Base-by-base conservation (phyloP, 257 asterid genomes). In the Solanum medicagineum region DNA sequence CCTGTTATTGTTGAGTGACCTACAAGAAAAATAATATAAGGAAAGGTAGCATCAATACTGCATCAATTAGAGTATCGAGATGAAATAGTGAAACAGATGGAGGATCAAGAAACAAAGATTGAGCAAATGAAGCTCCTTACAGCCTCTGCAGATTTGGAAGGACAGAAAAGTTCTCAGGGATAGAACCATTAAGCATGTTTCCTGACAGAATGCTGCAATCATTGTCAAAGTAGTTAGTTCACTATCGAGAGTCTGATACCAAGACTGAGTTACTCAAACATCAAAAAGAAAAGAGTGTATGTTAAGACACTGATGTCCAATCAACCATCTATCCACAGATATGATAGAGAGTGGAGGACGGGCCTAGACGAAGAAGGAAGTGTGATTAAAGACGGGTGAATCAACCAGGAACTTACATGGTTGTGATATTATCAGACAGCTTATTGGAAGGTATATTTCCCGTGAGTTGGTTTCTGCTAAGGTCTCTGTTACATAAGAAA, bases 101-200 rank as follows among this genome's bases (percentile, higher is more conserved):
- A 83, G 84, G 63, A 47, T 8, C 29, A 87, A 75, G 60, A 24
- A 49, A 29, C 36, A 85, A 82, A 79, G 60, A 68, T 57, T 32
- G 40, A 66, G 81, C 85, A 86, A 80, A 32, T 29, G 75, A 86
- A 29, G 71, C 4, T 84, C 47, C 85, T 87, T 68, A 92, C 94
- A 90, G 54, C 89, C 71, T 90, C 86, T 90, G 93, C 83, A 92
- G 93, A 20, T 20, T 86, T 49, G 91, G 82, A 80, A 92, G 88
- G 70, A 87, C 93, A 26, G 93, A 87, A 87, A 89, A 89, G 88
- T 83, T 92, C 83, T 89, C 80, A 5, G 94, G 91, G 60, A 92
- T 90, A 81, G 94, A 89, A 22, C 93, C 94, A 42, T 92, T 92
- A 20, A 92, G 92, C 84, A 77, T 10, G 32, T 92, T 92, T 73